Evolutionary conservation across 2,329 filamentous ascomycete genomes (phyloP), one percentile per base, ranked within the genome.

Genomic region (Fusarium udum): DNA sequence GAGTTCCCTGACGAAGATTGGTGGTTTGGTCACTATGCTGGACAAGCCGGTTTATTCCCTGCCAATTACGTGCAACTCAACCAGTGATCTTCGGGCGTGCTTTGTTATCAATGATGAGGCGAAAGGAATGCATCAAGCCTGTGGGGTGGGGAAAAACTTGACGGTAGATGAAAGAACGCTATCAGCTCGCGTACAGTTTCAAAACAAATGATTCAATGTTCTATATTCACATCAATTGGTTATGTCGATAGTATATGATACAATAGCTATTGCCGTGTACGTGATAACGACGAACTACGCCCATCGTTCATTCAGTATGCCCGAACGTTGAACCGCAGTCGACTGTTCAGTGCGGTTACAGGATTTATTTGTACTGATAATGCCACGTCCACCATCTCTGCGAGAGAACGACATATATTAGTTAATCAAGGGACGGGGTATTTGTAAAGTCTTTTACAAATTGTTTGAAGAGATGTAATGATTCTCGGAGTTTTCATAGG

Each of bases 1-100:
- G 94, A 98, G 85, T 98, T 98, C 83, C 96, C 96, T 5, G 96
- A 98, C 78, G 95, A 98, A 75, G 96, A 99, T 80, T 99, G 96
- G 96, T 99, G 96, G 96, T 93, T 95, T 78, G 96, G 96, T 66
- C 91, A 93, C 78, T 97, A 92, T 82, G 87, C 91, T 32, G 95
- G 95, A 57, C 89, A 92, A 65, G 89, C 89, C 36, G 96, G 96
- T 70, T 87, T 99, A 51, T 99, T 99, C 89, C 91, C 91, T 18
- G 88, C 91, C 79, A 92, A 92, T 81, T 92, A 92, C 76, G 91
- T 92, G 72, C 84, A 91, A 80, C 82, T 92, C 61, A 83, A 90
- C 76, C 61, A 75, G 69, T 74, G 72, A 61, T 60, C 43, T 46
- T 43, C 12, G 46, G 34, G 24, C 15, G 26, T 53, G 26, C 34